These are phyloP conservation scores for Collybia nuda DNA, from an alignment of 768 basidiomycete genomes.

Conservation along the genomic window DNA sequence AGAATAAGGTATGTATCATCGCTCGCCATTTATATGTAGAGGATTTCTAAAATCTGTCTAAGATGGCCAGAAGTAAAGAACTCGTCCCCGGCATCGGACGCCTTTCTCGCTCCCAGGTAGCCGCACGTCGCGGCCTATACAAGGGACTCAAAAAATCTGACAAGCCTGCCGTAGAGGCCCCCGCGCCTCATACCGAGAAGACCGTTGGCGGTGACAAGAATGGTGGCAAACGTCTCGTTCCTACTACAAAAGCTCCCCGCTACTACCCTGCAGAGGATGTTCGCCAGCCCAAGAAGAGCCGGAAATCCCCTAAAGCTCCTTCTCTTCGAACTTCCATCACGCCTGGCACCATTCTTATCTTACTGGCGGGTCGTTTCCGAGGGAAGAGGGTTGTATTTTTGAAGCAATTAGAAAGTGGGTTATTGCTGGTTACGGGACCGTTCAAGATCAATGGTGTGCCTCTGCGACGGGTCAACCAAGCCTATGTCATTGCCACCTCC, in stretches of 20 bases:
- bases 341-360: slow-evolving; percentile 92
- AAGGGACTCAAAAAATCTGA: slow-evolving; percentile 83
- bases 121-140: slow-evolving; percentile 77
- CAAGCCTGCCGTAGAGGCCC: slow-evolving; percentile 58
- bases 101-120: slow-evolving; percentile 80
- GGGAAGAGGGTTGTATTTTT: slow-evolving; percentile 98
- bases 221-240: slow-evolving; percentile 83
- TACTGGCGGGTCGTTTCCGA: slow-evolving; percentile 96
- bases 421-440: slow-evolving; percentile 95
- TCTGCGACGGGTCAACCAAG: slow-evolving; percentile 96
- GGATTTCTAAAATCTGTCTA: slow-evolving; percentile 9
- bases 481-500: slow-evolving; percentile 97
- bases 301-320: slow-evolving; percentile 81
- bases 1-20: slow-evolving; percentile 42
- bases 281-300: slow-evolving; percentile 85
- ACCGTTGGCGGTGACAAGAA: slow-evolving; percentile 89
- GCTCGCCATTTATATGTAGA: neutral
- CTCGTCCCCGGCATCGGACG: slow-evolving; percentile 80
- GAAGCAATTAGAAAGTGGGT: slow-evolving; percentile 90
- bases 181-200: slow-evolving; percentile 71
- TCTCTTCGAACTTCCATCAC: slow-evolving; percentile 85
- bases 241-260: slow-evolving; percentile 80
- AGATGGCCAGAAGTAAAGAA: slow-evolving; percentile 87
- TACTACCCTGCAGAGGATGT: slow-evolving; percentile 98
- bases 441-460: slow-evolving; percentile 99